Evolutionary conservation across 768 basidiomycete genomes (phyloP), one percentile per base, ranked within the genome.

Genomic region (Podaxis carcinomalis): DNA sequence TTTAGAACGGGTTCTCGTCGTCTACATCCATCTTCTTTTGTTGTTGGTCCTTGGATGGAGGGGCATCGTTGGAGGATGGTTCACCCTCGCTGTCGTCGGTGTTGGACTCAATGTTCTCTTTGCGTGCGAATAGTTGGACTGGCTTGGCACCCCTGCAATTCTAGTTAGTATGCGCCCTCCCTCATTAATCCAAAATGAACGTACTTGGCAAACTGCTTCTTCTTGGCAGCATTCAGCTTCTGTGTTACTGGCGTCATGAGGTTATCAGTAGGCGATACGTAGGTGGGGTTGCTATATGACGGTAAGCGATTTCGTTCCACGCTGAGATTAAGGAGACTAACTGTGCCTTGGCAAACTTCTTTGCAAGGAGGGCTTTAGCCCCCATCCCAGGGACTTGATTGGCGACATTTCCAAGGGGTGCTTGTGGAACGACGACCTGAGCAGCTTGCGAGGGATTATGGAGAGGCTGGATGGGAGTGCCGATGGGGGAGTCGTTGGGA

Each of bases 221-320:
- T 95, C 82, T 86, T 95, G 2, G 90, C 89, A 16, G 90, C 91
- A 53, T 80, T 89, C 56, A 98, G 82, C 74, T 98, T 98, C 75
- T 95, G 90, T 5, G 95, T 92, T 71, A 86, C 87, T 2, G 96
- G 96, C 2, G 94, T 96, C 81, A 98, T 86, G 74, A 98, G 80
- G 70, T 90, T 92, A 73, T 99, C 96, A 7, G 96, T 97, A 2
- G 96, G 96, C 16, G 96, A 98, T 68, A 95, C 79, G 69, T 85
- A 93, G 36, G 85, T 85, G 21, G 92, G 89, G 72, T 97, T 97
- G 72, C 93, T 94, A 70, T 32, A 14, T 14, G 61, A 56, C 57
- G 50, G 57, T 62, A 10, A 64, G 64, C 36, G 35, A 52, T 37
- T 54, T 62, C 19, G 23, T 63, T 21, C 46, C 27, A 56, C 35